phyloP scores from a whole-genome alignment of 2,329 filamentous ascomycete genomes.

The Zarea fungicola region DNA sequence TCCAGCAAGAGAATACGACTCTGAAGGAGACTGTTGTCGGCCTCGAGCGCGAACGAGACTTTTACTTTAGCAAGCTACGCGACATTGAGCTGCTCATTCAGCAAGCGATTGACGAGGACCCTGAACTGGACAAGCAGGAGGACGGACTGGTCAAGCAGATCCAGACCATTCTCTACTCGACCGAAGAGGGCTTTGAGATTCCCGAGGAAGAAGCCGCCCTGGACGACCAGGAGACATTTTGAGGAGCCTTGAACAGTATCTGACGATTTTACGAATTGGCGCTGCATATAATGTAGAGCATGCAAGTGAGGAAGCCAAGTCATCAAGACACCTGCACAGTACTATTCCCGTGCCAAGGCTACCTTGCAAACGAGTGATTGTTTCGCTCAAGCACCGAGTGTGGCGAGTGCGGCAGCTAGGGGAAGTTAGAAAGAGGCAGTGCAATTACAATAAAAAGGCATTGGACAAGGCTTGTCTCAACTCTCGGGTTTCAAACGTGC shows the following conservation, averaged over 20 bases:
- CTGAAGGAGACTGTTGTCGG: constrained; percentile 95
- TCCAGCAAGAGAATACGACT: constrained; percentile 79
- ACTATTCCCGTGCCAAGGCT: background rate
- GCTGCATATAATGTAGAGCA: constrained; percentile 6
- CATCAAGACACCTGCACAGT: background rate
- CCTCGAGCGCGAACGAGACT: constrained; percentile 92
- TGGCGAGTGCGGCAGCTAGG: background rate
- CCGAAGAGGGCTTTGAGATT: constrained; percentile 89
- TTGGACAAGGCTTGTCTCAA: background rate
- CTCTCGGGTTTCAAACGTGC: background rate
- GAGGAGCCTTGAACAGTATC: constrained; percentile 14
- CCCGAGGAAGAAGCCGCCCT: constrained; percentile 68
- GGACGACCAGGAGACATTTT: constrained; percentile 79
- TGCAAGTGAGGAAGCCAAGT: background rate
- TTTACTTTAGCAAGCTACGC: constrained; percentile 97
- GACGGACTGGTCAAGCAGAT: constrained; percentile 91
- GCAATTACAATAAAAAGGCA: constrained; percentile 9
- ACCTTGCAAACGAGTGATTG: background rate
- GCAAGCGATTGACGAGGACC: constrained; percentile 86
- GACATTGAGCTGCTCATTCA: constrained; percentile 96
- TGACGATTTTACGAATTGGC: constrained; percentile 11
- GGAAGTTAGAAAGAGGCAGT: constrained; percentile 3
- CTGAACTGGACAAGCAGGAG: constrained; percentile 90
- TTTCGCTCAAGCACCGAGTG: background rate
- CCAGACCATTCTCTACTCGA: constrained; percentile 94